Evolutionary conservation across 192 early-diverging fungal species (phyloP).

Genomic region (Coemansia sp.): DNA sequence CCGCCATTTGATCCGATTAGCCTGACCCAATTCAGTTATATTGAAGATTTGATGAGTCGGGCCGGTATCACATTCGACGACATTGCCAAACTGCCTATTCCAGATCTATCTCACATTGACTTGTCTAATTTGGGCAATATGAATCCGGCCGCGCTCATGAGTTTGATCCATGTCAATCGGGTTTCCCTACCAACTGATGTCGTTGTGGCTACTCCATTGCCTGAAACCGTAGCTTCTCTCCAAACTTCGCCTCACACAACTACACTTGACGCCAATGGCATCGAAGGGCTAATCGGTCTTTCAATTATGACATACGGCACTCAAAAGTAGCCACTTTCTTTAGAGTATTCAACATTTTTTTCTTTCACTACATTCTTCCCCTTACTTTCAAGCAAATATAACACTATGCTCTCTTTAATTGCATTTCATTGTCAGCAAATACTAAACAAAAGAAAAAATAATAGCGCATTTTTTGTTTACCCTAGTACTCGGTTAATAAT

Average conservation of each 20-base stretch:
- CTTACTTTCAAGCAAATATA: not conserved
- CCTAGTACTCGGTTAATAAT: conserved; percentile 56
- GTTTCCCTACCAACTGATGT: conserved; percentile 18
- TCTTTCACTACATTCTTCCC: not conserved
- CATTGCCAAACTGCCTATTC: conserved; percentile 43
- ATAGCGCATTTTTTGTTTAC: not conserved
- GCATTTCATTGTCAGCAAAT: not conserved
- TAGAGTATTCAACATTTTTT: not conserved
- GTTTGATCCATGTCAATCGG: conserved; percentile 32
- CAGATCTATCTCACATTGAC: conserved; percentile 37
- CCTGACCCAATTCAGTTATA: conserved; percentile 43
- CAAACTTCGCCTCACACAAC: conserved; percentile 38
- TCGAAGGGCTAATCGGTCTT: conserved; percentile 39
- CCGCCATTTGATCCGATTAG: conserved; percentile 49
- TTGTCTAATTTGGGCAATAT: conserved; percentile 21
- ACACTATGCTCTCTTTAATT: not conserved
- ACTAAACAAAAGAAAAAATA: not conserved
- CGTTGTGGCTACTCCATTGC: conserved; percentile 4
- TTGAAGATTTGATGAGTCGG: conserved; percentile 38
- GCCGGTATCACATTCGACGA: conserved; percentile 48
- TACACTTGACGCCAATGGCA: conserved; percentile 42
- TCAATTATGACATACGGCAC: conserved; percentile 33
- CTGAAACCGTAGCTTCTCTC: conserved; percentile 3
- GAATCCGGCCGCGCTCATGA: conserved; percentile 24
- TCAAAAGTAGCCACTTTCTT: not conserved